Evolutionary conservation across 225 moss, liverwort and hornwort genomes (phyloP).

Genomic region (Lunularia cruciata): DNA sequence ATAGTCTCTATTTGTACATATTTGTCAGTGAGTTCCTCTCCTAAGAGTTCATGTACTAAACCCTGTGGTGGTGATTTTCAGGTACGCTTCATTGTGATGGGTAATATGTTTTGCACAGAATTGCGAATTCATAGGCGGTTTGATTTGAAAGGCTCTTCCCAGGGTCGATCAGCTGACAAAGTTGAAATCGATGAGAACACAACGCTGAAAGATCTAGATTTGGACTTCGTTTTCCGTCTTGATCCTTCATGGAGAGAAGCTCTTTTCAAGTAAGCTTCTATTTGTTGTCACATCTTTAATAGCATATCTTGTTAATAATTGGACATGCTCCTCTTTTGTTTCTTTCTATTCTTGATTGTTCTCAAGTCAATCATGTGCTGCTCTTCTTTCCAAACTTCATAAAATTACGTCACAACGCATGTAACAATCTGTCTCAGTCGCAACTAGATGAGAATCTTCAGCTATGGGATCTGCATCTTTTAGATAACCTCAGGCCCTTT

Average conservation of each 20-base stretch:
- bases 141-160: constrained; percentile 96
- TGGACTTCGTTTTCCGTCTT: constrained; percentile 91
- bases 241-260: constrained; percentile 99
- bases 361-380: too few species aligned
- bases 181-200: constrained; percentile 97
- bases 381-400: too few species aligned
- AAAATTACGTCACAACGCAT: too few species aligned
- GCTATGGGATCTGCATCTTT: too few species aligned
- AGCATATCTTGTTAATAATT: too few species aligned
- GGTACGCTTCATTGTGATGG: constrained; percentile 99
- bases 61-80: constrained; percentile 38
- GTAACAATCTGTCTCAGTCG: too few species aligned
- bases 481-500: too few species aligned
- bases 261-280: constrained; percentile 63
- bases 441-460: too few species aligned
- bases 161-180: constrained; percentile 97
- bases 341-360: too few species aligned
- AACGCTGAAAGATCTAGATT: constrained; percentile 92
- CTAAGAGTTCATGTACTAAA: neutral
- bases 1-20: constrained; percentile 13
- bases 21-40: constrained; percentile 13
- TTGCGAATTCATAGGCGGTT: constrained; percentile 96
- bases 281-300: too few species aligned
- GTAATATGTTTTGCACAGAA: constrained; percentile 99
- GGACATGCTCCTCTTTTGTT: too few species aligned